A percentile compares a stretch with the other conserved stretches of the same genome.
Conservation (phyloP, 108 stramenopile genomes). For the Epipyxis sp. region DNA sequence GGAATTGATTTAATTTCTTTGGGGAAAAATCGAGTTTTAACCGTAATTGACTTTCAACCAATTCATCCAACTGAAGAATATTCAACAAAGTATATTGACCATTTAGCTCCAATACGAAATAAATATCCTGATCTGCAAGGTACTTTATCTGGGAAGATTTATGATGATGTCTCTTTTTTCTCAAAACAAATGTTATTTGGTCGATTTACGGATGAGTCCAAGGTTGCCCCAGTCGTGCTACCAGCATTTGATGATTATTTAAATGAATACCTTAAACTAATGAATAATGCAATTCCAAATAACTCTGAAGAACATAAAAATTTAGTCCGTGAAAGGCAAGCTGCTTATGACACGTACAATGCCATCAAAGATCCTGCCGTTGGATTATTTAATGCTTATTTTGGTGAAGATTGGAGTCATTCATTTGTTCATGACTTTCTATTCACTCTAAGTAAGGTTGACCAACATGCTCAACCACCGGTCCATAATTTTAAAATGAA, state of each 20-base stretch:
- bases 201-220: constrained; percentile 71
- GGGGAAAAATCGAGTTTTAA: constrained; percentile 79
- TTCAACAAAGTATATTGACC: constrained; percentile 18
- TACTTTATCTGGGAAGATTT: constrained; percentile 79
- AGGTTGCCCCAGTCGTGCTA: constrained; percentile 66
- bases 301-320: constrained; percentile 5
- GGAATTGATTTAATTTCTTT: constrained; percentile 86
- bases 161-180: constrained; percentile 89
- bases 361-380: constrained; percentile 89
- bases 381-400: constrained; percentile 85
- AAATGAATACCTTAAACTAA: constrained; percentile 62
- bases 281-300: constrained; percentile 37
- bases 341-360: constrained; percentile 85
- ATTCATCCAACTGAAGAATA: constrained; percentile 67
- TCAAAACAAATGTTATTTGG: constrained; percentile 86
- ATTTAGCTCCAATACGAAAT: constrained; percentile 69
- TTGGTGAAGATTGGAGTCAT: constrained; percentile 82
- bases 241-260: constrained; percentile 82
- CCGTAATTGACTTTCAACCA: constrained; percentile 90
- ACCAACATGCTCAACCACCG: too few species aligned
- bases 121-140: constrained; percentile 77
- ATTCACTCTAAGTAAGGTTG: too few species aligned
- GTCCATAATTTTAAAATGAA: too few species aligned
- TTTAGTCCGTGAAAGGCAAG: constrained; percentile 63
- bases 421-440: constrained; percentile 82